A percentile compares a stretch with the other conserved stretches of the same genome.
These are phyloP conservation scores for Exophiala xenobiotica DNA, from an alignment of 2,329 filamentous ascomycete species.

Conservation along the genomic window DNA sequence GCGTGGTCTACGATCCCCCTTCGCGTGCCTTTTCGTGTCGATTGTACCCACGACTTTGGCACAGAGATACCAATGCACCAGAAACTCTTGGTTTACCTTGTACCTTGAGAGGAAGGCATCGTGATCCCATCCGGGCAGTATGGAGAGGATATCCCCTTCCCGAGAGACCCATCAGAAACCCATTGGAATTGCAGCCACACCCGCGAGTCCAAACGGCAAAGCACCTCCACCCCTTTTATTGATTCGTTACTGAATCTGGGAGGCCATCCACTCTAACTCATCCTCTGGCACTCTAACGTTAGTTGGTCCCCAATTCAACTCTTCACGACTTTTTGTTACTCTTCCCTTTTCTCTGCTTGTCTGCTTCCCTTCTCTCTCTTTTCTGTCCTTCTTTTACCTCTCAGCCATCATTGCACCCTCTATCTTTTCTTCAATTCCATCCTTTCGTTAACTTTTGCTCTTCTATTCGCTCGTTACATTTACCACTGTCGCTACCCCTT, in stretches of 20 bases:
- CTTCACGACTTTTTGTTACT: constrained; percentile 1
- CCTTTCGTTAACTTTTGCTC: constrained; percentile 28
- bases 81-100: too few relatives aligned
- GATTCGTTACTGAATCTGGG: constrained; percentile 1
- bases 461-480: constrained; percentile 26
- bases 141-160: neutral
- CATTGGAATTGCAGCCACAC: neutral
- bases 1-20: too few relatives aligned
- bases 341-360: neutral
- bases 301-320: neutral
- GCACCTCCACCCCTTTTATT: neutral
- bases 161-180: neutral
- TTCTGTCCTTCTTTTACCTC: constrained; percentile 3
- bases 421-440: constrained; percentile 31
- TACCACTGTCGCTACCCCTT: constrained; percentile 27
- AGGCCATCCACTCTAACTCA: neutral
- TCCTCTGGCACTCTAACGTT: neutral
- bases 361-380: neutral
- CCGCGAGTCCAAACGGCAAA: neutral
- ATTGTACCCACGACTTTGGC: neutral
- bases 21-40: too few relatives aligned
- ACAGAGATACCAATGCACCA: too few relatives aligned
- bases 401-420: constrained; percentile 14
- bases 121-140: neutral
- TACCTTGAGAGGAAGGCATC: too few relatives aligned